A percentile compares a stretch with the other conserved stretches of the same genome.
Conservation (phyloP, 2,329 filamentous ascomycete species). For the Aspergillus cejpii region DNA sequence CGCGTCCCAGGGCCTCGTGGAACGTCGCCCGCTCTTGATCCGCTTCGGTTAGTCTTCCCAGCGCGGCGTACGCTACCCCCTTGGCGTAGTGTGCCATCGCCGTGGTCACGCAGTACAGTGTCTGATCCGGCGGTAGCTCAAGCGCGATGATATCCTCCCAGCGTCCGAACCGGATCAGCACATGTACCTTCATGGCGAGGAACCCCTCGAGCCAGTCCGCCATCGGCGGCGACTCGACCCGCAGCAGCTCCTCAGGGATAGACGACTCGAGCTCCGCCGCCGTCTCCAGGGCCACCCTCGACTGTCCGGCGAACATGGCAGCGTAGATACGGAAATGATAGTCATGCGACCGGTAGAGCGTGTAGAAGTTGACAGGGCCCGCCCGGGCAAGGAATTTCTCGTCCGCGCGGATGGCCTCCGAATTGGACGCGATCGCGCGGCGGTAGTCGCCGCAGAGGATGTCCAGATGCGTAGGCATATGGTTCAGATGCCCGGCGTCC, state of each 20-base stretch:
- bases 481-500: constrained; percentile 62
- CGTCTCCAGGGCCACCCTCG: constrained; percentile 55
- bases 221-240: constrained; percentile 63
- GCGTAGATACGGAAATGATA: constrained; percentile 70
- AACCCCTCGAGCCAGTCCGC: constrained; percentile 73
- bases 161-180: constrained; percentile 63
- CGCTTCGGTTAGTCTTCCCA: constrained; percentile 51
- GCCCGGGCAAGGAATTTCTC: constrained; percentile 56
- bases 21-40: constrained; percentile 49
- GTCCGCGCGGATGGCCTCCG: constrained; percentile 60
- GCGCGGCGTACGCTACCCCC: constrained; percentile 59
- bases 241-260: constrained; percentile 58
- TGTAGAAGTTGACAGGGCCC: constrained; percentile 64
- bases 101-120: constrained; percentile 62
- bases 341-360: constrained; percentile 67
- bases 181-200: constrained; percentile 60
- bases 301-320: constrained; percentile 69
- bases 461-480: constrained; percentile 75
- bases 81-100: constrained; percentile 63
- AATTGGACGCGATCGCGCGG: constrained; percentile 60
- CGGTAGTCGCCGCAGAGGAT: constrained; percentile 66
- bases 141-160: constrained; percentile 61
- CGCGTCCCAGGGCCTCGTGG: constrained; percentile 43
- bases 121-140: constrained; percentile 50
- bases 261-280: constrained; percentile 54